Evolutionary conservation across 2,329 filamentous ascomycete species (phyloP), one percentile per base, ranked within the genome.

Genomic region (Colletotrichum eleusines): DNA sequence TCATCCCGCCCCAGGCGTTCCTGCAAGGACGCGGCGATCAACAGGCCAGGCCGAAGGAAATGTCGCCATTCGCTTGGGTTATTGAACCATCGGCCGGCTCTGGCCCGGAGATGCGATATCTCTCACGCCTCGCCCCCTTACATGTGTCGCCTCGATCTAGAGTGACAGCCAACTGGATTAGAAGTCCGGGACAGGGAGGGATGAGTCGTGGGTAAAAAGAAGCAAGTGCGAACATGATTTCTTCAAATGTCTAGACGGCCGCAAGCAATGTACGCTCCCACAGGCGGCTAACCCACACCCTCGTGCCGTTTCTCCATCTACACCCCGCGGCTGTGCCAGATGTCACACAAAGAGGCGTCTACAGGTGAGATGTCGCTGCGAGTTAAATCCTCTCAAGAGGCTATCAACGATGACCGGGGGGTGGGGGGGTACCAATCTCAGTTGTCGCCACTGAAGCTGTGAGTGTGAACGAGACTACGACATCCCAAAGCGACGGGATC

Each of bases 61-160:
- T 51, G 14, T 62, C 44, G 35, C 62, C 60, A 58, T 28, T 46
- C 35, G 14, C 54, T 23, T 46, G 26, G 3, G n/a, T n/a, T 6
- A 16, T 35, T 35, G 50, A 55, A 51, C 50, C 33, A 33, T 65
- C 66, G 61, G 66, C 28, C 20, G 31, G 9, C 18, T 28, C 44
- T 59, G 7, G 20, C 35, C 66, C 66, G 61, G 61, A 53, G 44
- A 59, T 53, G 53, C 44, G 38, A 46, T 65, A n/a, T 54, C 28
- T 33, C 46, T 20, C 28, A 16, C 9, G 31, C 18, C 16, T 53
- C 35, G 54, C 66, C 53, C 66, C 53, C 61, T 65, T 54, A 31
- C 31, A 66, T 60, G 28, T 46, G 44, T 53, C 42, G 50, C 38
- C 66, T 58, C 11, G 35, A 46, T 65, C 51, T 35, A 50, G 66